Base-by-base conservation (phyloP, 2,329 filamentous ascomycete species). In the Fusarium graminum region DNA sequence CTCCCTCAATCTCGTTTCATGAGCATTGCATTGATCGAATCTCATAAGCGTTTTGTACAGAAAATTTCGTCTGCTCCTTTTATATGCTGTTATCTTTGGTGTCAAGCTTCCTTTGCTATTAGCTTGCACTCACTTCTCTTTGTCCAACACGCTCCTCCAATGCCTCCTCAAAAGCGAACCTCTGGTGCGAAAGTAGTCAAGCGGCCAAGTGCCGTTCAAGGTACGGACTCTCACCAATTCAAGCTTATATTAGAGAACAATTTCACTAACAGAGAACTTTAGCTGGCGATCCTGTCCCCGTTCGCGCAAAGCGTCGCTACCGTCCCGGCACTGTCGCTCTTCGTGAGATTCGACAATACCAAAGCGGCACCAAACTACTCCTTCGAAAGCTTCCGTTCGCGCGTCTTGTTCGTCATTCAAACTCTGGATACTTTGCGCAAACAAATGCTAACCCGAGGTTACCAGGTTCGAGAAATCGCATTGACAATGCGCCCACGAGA, bases 261-360 rank as follows among this genome's bases (percentile, higher is more conserved):
- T 4, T 11, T 29, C 74, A 66, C 77, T 74, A 52, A 59, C 63
- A 19, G 6, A 13, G 25, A n/a, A 28, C 14, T 55, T 36, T 62
- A 93, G 90, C 91, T 71, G 91, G 91, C 60, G 91, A 93, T 72
- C 91, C 91, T 29, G 80, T 92, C 43, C 90, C 91, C 2, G 81
- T 85, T 59, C 81, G 79, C 59, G 84, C 84, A 68, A 87, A 84
- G 68, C 85, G 85, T 67, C 86, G 91, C 68, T 93, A 92, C 75
- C 86, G 83, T 56, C 91, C 91, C 2, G 93, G 93, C 74, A 97
- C 94, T 41, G 85, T 92, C 69, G 94, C 95, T 52, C 85, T 98
- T 54, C 90, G 91, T 79, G 94, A 98, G 82, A 98, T 98, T 78
- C 86, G 94, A 77, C 88, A 88, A 74, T 96, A 96, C 78, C 95